These are phyloP conservation scores for Penicillium expansum DNA, from an alignment of 2,329 filamentous ascomycete species.

Conservation along the genomic window DNA sequence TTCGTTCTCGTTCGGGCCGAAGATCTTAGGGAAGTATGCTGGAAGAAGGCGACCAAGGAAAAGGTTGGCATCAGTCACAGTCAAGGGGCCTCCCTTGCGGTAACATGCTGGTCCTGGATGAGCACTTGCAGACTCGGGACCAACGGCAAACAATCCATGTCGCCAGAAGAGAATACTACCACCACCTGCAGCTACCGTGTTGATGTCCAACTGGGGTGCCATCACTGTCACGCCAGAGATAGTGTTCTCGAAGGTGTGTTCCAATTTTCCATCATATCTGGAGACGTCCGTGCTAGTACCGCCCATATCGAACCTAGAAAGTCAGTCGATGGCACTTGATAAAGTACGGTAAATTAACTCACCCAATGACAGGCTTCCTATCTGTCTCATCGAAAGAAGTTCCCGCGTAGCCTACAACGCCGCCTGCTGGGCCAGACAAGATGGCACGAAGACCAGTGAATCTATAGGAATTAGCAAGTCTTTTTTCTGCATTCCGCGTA, in stretches of 20 bases:
- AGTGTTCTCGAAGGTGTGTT: constrained; percentile 91
- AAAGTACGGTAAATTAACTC: neutral
- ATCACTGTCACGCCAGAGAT: constrained; percentile 93
- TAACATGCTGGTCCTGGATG: constrained; percentile 92
- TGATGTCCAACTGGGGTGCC: constrained; percentile 88
- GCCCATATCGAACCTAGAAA: constrained; percentile 75
- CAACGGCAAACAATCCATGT: constrained; percentile 88
- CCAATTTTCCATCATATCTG: constrained; percentile 80
- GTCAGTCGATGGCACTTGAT: neutral
- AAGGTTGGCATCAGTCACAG: constrained; percentile 88
- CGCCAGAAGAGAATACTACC: constrained; percentile 69
- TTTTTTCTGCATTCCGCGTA: neutral
- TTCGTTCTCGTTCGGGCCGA: constrained; percentile 84
- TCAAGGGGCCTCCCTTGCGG: constrained; percentile 83
- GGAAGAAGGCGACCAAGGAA: constrained; percentile 82
- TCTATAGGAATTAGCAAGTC: neutral
- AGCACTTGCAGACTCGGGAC: constrained; percentile 85
- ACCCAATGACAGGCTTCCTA: constrained; percentile 68
- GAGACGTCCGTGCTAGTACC: constrained; percentile 89
- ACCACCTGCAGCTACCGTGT: constrained; percentile 88
- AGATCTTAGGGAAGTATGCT: constrained; percentile 95
- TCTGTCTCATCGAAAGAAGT: constrained; percentile 80
- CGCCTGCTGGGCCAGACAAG: constrained; percentile 83
- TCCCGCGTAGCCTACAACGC: constrained; percentile 84
- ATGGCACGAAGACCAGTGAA: constrained; percentile 63